These are phyloP conservation scores for Teunomyces pallodes DNA, from an alignment of 805 yeast species.

Conservation along the genomic window DNA sequence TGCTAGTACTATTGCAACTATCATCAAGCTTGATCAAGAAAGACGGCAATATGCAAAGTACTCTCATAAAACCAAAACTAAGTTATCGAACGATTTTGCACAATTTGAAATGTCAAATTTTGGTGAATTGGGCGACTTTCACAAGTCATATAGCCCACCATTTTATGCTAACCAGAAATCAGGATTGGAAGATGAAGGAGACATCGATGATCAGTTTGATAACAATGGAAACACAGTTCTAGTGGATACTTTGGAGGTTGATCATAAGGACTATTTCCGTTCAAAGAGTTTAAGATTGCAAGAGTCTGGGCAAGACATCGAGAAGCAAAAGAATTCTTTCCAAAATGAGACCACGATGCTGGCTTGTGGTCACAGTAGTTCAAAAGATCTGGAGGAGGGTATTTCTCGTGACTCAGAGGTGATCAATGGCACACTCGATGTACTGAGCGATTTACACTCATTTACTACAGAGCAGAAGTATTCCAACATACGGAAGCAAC, in stretches of 20 bases:
- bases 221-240: not conserved
- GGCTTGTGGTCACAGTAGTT: not conserved
- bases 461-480: conserved; percentile 7
- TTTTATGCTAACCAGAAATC: not conserved
- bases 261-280: conserved; percentile 16
- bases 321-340: not conserved
- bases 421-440: not conserved
- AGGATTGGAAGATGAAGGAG: not conserved
- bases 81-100: not conserved
- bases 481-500: conserved; percentile 14
- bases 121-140: conserved; percentile 1
- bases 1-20: conserved; percentile 21
- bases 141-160: not conserved
- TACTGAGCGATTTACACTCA: conserved; percentile 6
- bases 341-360: not conserved
- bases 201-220: not conserved
- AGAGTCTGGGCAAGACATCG: not conserved
- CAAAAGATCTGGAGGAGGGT: not conserved
- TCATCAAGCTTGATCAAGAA: conserved; percentile 10
- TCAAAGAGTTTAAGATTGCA: conserved; percentile 12
- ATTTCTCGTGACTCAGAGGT: not conserved
- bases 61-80: not conserved
- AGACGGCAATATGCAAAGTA: conserved; percentile 9
- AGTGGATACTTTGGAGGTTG: conserved; percentile 9
- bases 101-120: not conserved